Conservation (phyloP, 805 yeast genomes). For the Maudiozyma bulderi region DNA sequence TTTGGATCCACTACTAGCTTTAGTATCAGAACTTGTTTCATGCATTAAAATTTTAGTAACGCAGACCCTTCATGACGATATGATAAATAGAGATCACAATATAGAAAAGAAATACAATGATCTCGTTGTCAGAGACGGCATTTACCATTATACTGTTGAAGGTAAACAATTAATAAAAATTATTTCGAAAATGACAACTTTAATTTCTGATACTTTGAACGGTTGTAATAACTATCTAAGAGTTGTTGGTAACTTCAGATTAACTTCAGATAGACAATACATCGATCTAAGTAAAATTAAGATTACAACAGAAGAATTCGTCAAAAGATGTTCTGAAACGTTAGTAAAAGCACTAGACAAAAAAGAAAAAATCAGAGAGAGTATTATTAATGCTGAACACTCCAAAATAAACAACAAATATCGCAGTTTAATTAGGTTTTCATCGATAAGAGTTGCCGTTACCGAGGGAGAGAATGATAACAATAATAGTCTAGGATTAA, state of each 20-base stretch:
- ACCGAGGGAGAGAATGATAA: neutral
- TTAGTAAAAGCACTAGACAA: conserved; percentile 36
- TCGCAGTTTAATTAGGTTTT: conserved; percentile 22
- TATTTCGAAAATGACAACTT: conserved; percentile 50
- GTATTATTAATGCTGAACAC: neutral
- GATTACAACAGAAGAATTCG: conserved; percentile 51
- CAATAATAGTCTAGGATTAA: neutral
- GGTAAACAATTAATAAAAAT: conserved; percentile 56
- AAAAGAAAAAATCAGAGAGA: conserved; percentile 18
- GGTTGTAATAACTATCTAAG: conserved; percentile 44
- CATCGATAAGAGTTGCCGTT: conserved; percentile 9
- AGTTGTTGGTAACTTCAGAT: conserved; percentile 56
- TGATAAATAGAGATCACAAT: conserved; percentile 9
- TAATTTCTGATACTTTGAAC: conserved; percentile 39
- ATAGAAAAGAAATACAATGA: conserved; percentile 8
- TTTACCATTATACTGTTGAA: conserved; percentile 52
- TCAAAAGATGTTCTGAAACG: conserved; percentile 52
- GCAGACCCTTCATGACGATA: conserved; percentile 37
- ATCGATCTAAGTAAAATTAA: conserved; percentile 53
- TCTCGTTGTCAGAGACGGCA: conserved; percentile 12
- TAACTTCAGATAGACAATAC: conserved; percentile 50
- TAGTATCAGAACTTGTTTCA: conserved; percentile 56
- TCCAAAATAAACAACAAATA: neutral
- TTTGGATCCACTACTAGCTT: conserved; percentile 47
- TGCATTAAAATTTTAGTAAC: conserved; percentile 55